These are phyloP conservation scores for Buxus sempervirens DNA, from an alignment of 164 flowering plant species.

Conservation along the genomic window DNA sequence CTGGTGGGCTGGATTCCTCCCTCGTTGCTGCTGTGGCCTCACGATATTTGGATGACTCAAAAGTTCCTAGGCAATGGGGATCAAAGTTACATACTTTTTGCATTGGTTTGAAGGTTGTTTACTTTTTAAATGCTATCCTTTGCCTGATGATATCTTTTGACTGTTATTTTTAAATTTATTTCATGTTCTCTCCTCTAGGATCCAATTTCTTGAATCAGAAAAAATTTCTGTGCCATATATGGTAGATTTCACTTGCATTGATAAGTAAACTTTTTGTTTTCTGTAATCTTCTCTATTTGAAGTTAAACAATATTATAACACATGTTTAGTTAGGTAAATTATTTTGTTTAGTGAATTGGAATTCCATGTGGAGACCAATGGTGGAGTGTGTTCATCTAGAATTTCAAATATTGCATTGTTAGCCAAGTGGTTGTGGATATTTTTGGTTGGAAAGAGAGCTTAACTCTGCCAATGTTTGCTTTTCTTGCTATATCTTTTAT, in stretches of 20 bases:
- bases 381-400: too few species aligned
- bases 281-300: too few species aligned
- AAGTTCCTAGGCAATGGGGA: conserved; percentile 86
- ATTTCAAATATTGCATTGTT: too few species aligned
- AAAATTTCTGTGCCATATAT: neutral
- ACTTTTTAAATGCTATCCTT: neutral
- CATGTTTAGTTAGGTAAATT: too few species aligned
- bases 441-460: too few species aligned
- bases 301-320: too few species aligned
- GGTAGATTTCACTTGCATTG: neutral
- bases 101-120: conserved; percentile 75
- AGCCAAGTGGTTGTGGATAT: too few species aligned
- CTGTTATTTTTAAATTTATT: neutral
- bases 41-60: conserved; percentile 61
- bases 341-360: too few species aligned
- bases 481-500: too few species aligned
- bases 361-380: too few species aligned
- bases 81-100: conserved; percentile 88
- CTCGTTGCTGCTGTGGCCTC: conserved; percentile 96
- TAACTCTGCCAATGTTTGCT: too few species aligned
- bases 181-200: neutral
- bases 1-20: conserved; percentile 96
- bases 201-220: neutral
- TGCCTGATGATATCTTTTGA: neutral
- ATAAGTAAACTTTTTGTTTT: too few species aligned